Conservation (phyloP, 768 basidiomycete species). For the Rhizopogon rudus region DNA sequence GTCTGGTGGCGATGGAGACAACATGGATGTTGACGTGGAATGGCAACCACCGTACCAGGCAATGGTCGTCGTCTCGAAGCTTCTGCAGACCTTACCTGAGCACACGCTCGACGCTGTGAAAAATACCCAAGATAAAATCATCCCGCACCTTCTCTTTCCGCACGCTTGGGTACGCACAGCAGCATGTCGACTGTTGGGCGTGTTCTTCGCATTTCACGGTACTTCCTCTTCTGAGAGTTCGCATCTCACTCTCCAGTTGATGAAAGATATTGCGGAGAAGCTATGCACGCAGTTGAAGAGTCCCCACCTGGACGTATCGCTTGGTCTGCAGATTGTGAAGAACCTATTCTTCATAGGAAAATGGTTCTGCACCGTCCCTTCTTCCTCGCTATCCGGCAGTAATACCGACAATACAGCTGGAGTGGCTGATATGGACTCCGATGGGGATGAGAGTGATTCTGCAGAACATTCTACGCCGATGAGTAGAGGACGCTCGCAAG, state of each 20-base stretch:
- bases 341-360: slow-evolving; percentile 92
- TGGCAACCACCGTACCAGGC: slow-evolving; percentile 87
- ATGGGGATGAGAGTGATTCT: slow-evolving; percentile 16
- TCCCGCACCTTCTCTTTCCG: slow-evolving; percentile 73
- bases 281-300: slow-evolving; percentile 78
- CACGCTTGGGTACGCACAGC: slow-evolving; percentile 93
- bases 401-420: slow-evolving; percentile 22
- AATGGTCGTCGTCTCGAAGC: slow-evolving; percentile 60
- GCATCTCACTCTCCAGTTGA: slow-evolving; percentile 48
- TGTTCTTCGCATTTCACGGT: slow-evolving; percentile 50
- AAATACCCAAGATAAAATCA: slow-evolving; percentile 61
- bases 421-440: slow-evolving; percentile 27
- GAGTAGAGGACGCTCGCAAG: slow-evolving; percentile 11
- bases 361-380: slow-evolving; percentile 55
- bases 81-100: slow-evolving; percentile 53
- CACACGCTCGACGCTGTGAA: slow-evolving; percentile 37
- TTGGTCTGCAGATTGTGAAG: slow-evolving; percentile 86
- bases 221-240: slow-evolving; percentile 15
- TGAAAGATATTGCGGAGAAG: slow-evolving; percentile 71
- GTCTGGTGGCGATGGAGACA: slow-evolving; percentile 30
- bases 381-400: slow-evolving; percentile 10
- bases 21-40: slow-evolving; percentile 53
- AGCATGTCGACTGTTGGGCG: slow-evolving; percentile 70
- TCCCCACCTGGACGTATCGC: slow-evolving; percentile 62
- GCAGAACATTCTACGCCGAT: background rate